Conservation (phyloP, 768 basidiomycete genomes). For the Suillus luteus region DNA sequence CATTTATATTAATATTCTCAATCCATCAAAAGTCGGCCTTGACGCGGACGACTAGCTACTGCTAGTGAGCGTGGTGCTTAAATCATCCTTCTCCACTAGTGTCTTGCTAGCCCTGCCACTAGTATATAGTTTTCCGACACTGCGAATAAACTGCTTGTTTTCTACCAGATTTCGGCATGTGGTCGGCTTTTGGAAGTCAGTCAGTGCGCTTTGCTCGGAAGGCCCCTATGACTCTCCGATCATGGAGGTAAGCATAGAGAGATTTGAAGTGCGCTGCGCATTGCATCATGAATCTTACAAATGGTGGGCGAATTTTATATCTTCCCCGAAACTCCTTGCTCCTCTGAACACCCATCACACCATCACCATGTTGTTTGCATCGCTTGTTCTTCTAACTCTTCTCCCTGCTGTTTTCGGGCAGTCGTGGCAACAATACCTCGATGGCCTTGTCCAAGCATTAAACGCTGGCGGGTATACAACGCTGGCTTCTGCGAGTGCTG, state of each 20-base stretch:
- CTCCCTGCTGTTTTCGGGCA: slow-evolving; percentile 31
- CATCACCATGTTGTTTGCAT: slow-evolving; percentile 29
- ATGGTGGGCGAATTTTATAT: slow-evolving; percentile 1
- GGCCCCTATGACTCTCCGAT: neutral
- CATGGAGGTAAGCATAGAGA: neutral
- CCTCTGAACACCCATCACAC: slow-evolving; percentile 4
- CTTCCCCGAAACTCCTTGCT: neutral
- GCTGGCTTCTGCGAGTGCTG: slow-evolving; percentile 40
- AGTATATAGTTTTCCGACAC: neutral
- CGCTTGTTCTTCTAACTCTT: slow-evolving; percentile 23
- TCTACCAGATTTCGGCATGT: neutral
- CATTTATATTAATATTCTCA: neutral
- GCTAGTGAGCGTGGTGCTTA: neutral
- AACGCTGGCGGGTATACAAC: slow-evolving; percentile 41
- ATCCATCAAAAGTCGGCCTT: neutral
- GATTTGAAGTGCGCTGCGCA: slow-evolving; percentile 21
- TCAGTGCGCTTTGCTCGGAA: neutral
- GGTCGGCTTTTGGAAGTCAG: neutral
- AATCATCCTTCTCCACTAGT: neutral
- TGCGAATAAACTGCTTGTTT: slow-evolving; percentile 6
- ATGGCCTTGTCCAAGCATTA: slow-evolving; percentile 40
- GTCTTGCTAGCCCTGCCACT: neutral
- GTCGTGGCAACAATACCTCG: slow-evolving; percentile 29
- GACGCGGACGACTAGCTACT: neutral
- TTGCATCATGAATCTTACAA: slow-evolving; percentile 29